Evolutionary conservation across 441 rosid genomes (phyloP).

Genomic region (Gossypium schwendimanii): DNA sequence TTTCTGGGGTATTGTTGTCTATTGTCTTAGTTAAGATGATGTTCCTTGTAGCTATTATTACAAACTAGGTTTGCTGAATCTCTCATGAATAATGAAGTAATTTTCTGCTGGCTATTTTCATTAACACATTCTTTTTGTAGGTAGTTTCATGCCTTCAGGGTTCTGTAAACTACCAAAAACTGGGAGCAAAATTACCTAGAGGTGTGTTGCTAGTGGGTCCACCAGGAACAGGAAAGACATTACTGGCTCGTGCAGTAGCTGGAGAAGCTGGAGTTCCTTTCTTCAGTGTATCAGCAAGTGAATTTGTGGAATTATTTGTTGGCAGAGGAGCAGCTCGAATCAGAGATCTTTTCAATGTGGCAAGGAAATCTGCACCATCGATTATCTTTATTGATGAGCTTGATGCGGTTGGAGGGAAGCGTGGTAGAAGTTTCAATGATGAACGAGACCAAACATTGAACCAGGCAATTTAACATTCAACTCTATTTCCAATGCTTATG

Average conservation of each 20-base stretch:
- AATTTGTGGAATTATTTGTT: slow-evolving; percentile 88
- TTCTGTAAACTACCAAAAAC: slow-evolving; percentile 66
- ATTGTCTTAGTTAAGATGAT: background rate
- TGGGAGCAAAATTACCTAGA: slow-evolving; percentile 86
- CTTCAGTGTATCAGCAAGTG: slow-evolving; percentile 89
- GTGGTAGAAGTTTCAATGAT: slow-evolving; percentile 93
- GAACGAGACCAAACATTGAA: slow-evolving; percentile 95
- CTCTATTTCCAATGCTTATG: background rate
- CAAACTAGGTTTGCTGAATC: background rate
- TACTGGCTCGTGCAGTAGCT: slow-evolving; percentile 94
- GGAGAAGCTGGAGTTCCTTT: slow-evolving; percentile 96
- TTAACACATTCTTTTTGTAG: slow-evolving; percentile 39
- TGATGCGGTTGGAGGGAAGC: slow-evolving; percentile 91
- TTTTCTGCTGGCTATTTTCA: slow-evolving; percentile 3
- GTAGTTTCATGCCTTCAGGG: slow-evolving; percentile 96
- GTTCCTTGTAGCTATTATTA: background rate
- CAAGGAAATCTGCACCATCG: slow-evolving; percentile 68
- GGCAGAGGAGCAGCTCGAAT: slow-evolving; percentile 96
- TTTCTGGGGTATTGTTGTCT: background rate
- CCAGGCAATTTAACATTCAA: slow-evolving; percentile 45
- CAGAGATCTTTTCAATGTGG: slow-evolving; percentile 73
- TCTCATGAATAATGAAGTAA: slow-evolving; percentile 5
- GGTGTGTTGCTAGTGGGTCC: slow-evolving; percentile 93
- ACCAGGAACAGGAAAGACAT: slow-evolving; percentile 95
- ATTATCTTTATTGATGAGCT: slow-evolving; percentile 88